Percentiles rank a stretch among this genome's conserved stretches.
These are phyloP conservation scores for Megacollybia marginata DNA, from an alignment of 768 basidiomycete species.

Conservation along the genomic window DNA sequence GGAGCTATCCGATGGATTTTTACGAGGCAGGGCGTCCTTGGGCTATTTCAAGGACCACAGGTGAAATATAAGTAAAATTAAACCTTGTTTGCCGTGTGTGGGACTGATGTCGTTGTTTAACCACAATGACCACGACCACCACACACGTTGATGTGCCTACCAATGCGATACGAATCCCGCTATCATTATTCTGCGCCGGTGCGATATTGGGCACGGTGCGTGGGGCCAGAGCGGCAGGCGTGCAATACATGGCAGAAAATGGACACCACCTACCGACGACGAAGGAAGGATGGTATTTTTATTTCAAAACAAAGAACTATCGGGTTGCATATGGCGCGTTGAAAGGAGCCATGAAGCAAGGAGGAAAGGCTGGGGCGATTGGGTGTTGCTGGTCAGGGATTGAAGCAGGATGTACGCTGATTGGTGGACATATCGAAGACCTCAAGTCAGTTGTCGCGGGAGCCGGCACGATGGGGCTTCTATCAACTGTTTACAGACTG, in stretches of 20 bases:
- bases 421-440: conserved; percentile 23
- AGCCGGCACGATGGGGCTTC: conserved; percentile 51
- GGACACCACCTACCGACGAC: conserved; percentile 82
- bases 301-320: conserved; percentile 96
- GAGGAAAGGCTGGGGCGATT: conserved; percentile 34
- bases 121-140: no score
- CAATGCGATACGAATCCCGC: conserved; percentile 57
- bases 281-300: conserved; percentile 89
- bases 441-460: conserved; percentile 55
- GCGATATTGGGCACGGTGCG: conserved; percentile 67
- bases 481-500: conserved; percentile 38
- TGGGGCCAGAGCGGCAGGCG: conserved; percentile 59
- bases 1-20: conserved; percentile 92
- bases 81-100: no score
- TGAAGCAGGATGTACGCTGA: conserved; percentile 30
- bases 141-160: conserved; percentile 34
- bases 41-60: conserved; percentile 41
- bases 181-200: conserved; percentile 52
- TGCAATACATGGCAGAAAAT: conserved; percentile 89
- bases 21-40: conserved; percentile 77
- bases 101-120: no score
- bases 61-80: no score
- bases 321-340: conserved; percentile 67
- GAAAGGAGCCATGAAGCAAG: conserved; percentile 57
- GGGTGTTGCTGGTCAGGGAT: conserved; percentile 36